Evolutionary conservation across 1,284 basidiomycete genomes (phyloP), one percentile per base, ranked within the genome.

Genomic region (Thecaphora thlaspeos): DNA sequence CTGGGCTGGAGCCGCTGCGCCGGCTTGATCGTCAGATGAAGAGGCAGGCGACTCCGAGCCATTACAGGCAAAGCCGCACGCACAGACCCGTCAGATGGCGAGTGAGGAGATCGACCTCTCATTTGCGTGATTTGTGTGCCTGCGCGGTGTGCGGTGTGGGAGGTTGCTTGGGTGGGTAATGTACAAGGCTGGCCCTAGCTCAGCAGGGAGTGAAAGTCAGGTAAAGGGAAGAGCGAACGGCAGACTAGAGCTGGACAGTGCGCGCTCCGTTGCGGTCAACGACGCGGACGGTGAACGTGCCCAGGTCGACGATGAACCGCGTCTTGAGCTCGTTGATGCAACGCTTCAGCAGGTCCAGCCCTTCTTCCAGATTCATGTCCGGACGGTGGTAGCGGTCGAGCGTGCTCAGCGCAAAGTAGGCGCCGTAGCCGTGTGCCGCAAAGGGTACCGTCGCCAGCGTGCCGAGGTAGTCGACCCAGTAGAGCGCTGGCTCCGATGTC

Each of bases 381-480:
- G 91, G 91, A 72, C 89, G 83, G 74, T 93, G 91, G 46, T 72
- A 76, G 17, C 74, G 83, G 76, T 98, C 94, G 61, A 98, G 83
- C 72, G 93, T 89, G 84, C 88, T 87, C 70, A 97, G 81, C 19
- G 86, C 88, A 78, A 98, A 94, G 80, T 93, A 94, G 56, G 88
- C 85, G 36, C 91, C 94, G 77, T 97, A 93, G 1, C 94, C 95
- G 77, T 97, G 94, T 0, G 92, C 92, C 8, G 87, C 93, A 78
- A 93, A 98, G 0, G 93, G 92, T 5, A 97, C 89, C 46, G 87
- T 84, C 2, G 87, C 85, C 72, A 89, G 83, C 9, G 94, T 95
- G 36, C 94, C 94, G 41, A 95, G 83, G 78, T 95, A 92, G 81
- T 98, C 94, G 61, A 96, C 83, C 92, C 93, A 97, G 81, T 93